A percentile compares a stretch with the other conserved stretches of the same genome.
Evolutionary conservation across 106 monocot species (phyloP).

Genomic region (Cymbidium sinense): DNA sequence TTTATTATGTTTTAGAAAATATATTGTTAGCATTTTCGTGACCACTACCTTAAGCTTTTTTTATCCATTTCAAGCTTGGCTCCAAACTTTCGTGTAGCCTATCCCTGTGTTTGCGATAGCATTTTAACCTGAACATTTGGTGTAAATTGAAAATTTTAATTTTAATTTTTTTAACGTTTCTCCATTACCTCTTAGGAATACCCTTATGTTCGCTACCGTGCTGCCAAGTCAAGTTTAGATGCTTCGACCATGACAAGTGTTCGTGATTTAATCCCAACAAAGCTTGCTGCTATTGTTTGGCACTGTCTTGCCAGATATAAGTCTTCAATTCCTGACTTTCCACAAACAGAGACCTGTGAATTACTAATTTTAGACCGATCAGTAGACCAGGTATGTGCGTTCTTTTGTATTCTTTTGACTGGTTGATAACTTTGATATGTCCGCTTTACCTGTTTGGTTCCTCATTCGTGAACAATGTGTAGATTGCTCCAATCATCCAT

Average conservation of each 20-base stretch:
- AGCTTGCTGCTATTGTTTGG: constrained; percentile 93
- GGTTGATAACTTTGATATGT: not conserved
- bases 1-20: not conserved
- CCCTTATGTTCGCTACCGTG: constrained; percentile 91
- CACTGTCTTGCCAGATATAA: constrained; percentile 63
- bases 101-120: not conserved
- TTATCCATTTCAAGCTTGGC: not conserved
- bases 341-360: constrained; percentile 87
- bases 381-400: constrained; percentile 68
- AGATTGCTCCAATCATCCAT: constrained; percentile 98
- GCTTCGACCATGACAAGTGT: constrained; percentile 73
- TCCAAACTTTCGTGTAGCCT: not conserved
- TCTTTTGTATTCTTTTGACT: constrained; percentile 1
- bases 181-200: constrained; percentile 53
- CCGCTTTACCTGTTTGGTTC: not conserved
- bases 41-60: not conserved
- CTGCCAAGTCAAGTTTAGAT: constrained; percentile 80
- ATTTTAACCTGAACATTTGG: not conserved
- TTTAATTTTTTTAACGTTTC: not conserved
- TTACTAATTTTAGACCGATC: constrained; percentile 91
- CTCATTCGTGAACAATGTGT: not conserved
- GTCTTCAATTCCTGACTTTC: constrained; percentile 71
- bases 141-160: not conserved
- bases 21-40: not conserved
- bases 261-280: constrained; percentile 87